Evolutionary conservation across 192 early-diverging fungal species (phyloP).

Genomic region (Linnemannia schmuckeri): DNA sequence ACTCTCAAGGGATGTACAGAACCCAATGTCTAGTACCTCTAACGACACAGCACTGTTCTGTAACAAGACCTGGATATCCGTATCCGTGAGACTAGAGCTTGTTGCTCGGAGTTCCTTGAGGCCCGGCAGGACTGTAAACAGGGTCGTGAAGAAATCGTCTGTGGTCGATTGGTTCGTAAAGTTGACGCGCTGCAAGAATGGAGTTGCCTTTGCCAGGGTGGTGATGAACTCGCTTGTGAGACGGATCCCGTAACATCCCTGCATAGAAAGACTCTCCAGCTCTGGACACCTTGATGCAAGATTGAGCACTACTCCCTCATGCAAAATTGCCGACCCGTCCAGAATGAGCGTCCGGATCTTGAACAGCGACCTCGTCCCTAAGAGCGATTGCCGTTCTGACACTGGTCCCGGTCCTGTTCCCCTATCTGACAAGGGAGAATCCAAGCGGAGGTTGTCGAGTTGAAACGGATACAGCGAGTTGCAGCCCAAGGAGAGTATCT

Average conservation of each 20-base stretch:
- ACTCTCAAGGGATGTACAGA: constrained; percentile 23
- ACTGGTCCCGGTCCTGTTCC: neutral
- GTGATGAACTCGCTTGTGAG: constrained; percentile 24
- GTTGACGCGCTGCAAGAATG: constrained; percentile 18
- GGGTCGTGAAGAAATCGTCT: constrained; percentile 20
- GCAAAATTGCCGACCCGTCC: constrained; percentile 34
- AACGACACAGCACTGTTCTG: constrained; percentile 7
- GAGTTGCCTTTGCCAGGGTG: neutral
- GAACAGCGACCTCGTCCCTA: neutral
- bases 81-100: constrained; percentile 5
- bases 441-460: constrained; percentile 28
- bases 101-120: constrained; percentile 15
- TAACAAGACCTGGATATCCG: constrained; percentile 22
- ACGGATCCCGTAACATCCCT: constrained; percentile 43
- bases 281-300: constrained; percentile 34
- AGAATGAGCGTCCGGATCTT: constrained; percentile 30
- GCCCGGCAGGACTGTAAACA: constrained; percentile 17
- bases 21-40: constrained; percentile 21
- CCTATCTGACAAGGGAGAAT: neutral
- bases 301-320: constrained; percentile 36
- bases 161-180: constrained; percentile 30
- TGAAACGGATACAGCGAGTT: constrained; percentile 43
- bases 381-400: neutral
- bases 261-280: constrained; percentile 27
- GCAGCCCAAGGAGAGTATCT: constrained; percentile 25